Evolutionary conservation across 306 rosid species (phyloP), one percentile per base, ranked within the genome.

Genomic region (Hippophae tibetana): DNA sequence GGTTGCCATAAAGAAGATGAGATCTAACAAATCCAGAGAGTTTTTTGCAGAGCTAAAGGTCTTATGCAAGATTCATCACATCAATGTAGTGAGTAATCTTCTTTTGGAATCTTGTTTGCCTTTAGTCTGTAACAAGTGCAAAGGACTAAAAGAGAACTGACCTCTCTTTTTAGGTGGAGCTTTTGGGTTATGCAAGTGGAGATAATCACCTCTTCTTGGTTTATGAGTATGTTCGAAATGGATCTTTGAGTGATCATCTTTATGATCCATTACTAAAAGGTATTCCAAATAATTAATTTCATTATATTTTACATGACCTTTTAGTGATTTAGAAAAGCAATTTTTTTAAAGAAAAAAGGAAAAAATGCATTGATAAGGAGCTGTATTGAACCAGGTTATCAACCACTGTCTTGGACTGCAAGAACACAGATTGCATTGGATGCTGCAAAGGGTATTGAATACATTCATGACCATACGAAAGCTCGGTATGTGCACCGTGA

Each of bases 1-100:
- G 69, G 83, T 82, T 70, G 95, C 95, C 40, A 69, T 84, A 65
- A 90, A 84, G 85, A 81, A 87, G 76, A 90, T 87, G 95, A 81
- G 61, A 62, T 87, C 94, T 5, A 84, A 60, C 65, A 82, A 79
- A 66, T 79, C 94, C 59, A 82, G 78, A 74, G 97, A 90, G 62
- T 90, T 90, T 77, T 79, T 75, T 65, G 95, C 90, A 61, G 95
- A 90, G 76, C 79, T 90, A 53, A 87, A 82, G 73, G 83, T 78
- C 52, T 66, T 90, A 51, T 82, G 94, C 72, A 87, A 71, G 73
- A 68, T 90, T 57, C 94, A 74, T 74, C 84, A 74, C 60, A 74
- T 68, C 43, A 79, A 79, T 53, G 84, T 74, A 73, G 97, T 89
- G 72, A 66, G 84, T 63, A 48, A 50, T 52, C 18, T 14, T 47